These are phyloP conservation scores for Salix suchowensis DNA, from an alignment of 345 rosid genomes.

Conservation along the genomic window DNA sequence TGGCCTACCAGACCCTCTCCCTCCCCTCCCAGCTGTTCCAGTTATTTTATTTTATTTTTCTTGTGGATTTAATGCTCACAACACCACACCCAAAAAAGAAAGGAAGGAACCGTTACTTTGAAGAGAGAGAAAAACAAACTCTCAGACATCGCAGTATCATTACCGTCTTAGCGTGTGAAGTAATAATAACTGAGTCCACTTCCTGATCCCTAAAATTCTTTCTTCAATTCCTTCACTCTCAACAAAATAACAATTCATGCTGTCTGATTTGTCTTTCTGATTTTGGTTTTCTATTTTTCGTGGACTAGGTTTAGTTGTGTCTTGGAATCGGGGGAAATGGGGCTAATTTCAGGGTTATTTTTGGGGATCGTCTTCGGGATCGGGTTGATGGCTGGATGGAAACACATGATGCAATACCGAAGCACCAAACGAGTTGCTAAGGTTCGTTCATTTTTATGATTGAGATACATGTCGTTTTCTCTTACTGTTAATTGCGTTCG, in stretches of 20 bases:
- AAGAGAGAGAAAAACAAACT: not conserved
- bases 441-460: slow-evolving; percentile 30
- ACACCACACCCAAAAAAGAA: not conserved
- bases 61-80: no score
- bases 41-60: not conserved
- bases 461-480: not conserved
- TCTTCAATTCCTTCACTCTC: no score
- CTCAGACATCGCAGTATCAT: not conserved
- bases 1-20: no score
- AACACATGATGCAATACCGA: slow-evolving; percentile 85
- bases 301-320: not conserved
- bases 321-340: slow-evolving; percentile 51
- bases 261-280: no score
- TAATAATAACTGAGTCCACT: not conserved
- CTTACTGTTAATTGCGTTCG: not conserved
- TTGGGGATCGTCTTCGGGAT: slow-evolving; percentile 81
- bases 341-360: slow-evolving; percentile 80
- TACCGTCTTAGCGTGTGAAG: not conserved
- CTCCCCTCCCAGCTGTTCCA: no score
- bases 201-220: not conserved
- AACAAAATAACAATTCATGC: not conserved
- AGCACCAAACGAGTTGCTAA: slow-evolving; percentile 75
- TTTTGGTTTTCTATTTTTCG: not conserved
- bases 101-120: not conserved
- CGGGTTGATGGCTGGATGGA: slow-evolving; percentile 91